Evolutionary conservation across 192 early-diverging fungal species (phyloP).

Genomic region (Oehlia diaphana): DNA sequence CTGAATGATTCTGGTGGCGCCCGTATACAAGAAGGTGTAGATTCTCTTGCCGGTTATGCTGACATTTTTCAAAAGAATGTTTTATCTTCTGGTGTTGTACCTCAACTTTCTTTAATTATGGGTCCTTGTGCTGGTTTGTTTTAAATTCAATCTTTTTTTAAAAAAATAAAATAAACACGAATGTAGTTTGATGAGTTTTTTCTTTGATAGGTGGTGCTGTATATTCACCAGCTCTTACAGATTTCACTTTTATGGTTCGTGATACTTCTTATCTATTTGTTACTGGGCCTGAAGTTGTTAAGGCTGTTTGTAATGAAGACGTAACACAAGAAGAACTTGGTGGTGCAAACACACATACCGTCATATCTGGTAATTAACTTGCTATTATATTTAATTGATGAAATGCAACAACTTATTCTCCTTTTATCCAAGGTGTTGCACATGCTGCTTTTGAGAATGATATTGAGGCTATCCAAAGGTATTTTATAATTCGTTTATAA

Average conservation of each 20-base stretch:
- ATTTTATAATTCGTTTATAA: neutral
- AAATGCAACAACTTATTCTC: neutral
- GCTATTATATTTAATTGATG: neutral
- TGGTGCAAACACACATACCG: slow-evolving; percentile 87
- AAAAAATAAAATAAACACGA: neutral
- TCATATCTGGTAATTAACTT: slow-evolving; percentile 64
- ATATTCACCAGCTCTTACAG: slow-evolving; percentile 95
- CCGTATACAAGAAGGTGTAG: slow-evolving; percentile 97
- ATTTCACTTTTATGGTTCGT: slow-evolving; percentile 97
- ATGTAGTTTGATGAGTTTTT: no score
- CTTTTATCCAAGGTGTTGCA: slow-evolving; percentile 57
- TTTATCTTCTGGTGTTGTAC: slow-evolving; percentile 87
- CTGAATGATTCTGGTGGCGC: slow-evolving; percentile 97
- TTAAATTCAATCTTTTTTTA: slow-evolving; percentile 2
- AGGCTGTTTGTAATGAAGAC: slow-evolving; percentile 91
- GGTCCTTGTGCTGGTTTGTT: slow-evolving; percentile 83
- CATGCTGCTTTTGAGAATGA: slow-evolving; percentile 94
- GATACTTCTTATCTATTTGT: slow-evolving; percentile 96
- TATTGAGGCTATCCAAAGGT: slow-evolving; percentile 80
- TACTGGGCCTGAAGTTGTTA: slow-evolving; percentile 96
- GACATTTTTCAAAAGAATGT: slow-evolving; percentile 96
- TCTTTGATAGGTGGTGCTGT: slow-evolving; percentile 75
- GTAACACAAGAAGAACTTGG: slow-evolving; percentile 96
- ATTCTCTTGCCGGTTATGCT: slow-evolving; percentile 92
- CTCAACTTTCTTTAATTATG: slow-evolving; percentile 96